Evolutionary conservation across 2,329 filamentous ascomycete species (phyloP).

Genomic region (Trichoderma semiorbis): DNA sequence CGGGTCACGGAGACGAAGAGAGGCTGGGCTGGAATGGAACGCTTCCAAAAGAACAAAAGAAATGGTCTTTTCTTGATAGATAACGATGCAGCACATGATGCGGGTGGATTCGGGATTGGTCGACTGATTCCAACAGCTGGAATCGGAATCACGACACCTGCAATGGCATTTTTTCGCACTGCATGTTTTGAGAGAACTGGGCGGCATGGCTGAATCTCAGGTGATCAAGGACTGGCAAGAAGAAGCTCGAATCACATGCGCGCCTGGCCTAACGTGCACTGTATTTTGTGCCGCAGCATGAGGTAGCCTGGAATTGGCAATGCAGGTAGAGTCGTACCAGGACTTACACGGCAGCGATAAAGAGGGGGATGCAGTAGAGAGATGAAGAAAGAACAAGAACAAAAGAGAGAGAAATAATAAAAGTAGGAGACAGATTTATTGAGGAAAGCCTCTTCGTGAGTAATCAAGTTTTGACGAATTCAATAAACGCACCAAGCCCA

Average conservation of each 20-base stretch:
- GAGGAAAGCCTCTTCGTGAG: neutral
- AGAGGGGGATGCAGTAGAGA: neutral
- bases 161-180: neutral
- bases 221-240: neutral
- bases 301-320: neutral
- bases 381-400: too few relatives aligned
- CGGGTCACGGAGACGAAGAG: constrained; percentile 2
- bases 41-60: neutral
- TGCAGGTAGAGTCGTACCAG: neutral
- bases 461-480: neutral
- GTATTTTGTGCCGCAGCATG: neutral
- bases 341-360: neutral
- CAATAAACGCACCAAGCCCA: neutral
- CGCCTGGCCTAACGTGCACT: neutral
- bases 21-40: neutral
- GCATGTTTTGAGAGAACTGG: neutral
- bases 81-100: neutral
- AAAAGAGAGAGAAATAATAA: neutral
- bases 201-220: neutral
- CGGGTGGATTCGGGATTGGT: constrained; percentile 2
- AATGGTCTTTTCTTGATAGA: neutral
- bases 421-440: neutral
- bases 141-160: neutral
- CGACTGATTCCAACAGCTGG: neutral
- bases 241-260: constrained; percentile 12